These are phyloP conservation scores for Helotiales sp. DNA, from an alignment of 2,329 filamentous ascomycete genomes.

Conservation along the genomic window DNA sequence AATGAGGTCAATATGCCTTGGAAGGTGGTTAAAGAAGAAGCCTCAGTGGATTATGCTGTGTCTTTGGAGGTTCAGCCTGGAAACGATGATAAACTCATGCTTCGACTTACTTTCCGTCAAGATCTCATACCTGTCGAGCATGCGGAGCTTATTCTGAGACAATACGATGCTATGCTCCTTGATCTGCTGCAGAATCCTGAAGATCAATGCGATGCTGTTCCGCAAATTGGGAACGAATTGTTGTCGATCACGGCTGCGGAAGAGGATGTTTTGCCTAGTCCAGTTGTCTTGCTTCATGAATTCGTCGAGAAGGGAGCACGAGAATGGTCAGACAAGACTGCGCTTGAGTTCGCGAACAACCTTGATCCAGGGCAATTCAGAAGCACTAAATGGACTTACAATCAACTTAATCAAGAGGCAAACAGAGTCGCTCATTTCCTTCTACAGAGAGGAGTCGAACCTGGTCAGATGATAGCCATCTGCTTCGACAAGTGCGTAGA, in stretches of 20 bases:
- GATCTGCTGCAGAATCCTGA: slow-evolving; percentile 55
- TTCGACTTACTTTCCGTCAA: slow-evolving; percentile 67
- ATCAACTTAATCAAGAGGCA: slow-evolving; percentile 67
- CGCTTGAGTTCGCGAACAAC: slow-evolving; percentile 72
- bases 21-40: slow-evolving; percentile 63
- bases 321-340: slow-evolving; percentile 57
- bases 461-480: slow-evolving; percentile 49
- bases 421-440: slow-evolving; percentile 73
- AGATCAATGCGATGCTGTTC: slow-evolving; percentile 30
- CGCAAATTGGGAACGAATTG: slow-evolving; percentile 38
- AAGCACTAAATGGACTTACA: slow-evolving; percentile 69
- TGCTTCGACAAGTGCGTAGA: slow-evolving; percentile 41
- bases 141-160: slow-evolving; percentile 63
- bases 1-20: slow-evolving; percentile 45
- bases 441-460: slow-evolving; percentile 43
- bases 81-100: slow-evolving; percentile 46
- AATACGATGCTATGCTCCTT: slow-evolving; percentile 69
- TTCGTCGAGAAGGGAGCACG: slow-evolving; percentile 69
- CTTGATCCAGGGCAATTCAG: slow-evolving; percentile 48
- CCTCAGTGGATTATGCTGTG: slow-evolving; percentile 73
- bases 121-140: slow-evolving; percentile 69
- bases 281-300: slow-evolving; percentile 68
- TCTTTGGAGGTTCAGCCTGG: slow-evolving; percentile 76
- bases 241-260: slow-evolving; percentile 68
- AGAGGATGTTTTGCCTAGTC: slow-evolving; percentile 51